Conservation (phyloP, 495 filamentous ascomycete species). For the Hypoxylon subgilvum region DNA sequence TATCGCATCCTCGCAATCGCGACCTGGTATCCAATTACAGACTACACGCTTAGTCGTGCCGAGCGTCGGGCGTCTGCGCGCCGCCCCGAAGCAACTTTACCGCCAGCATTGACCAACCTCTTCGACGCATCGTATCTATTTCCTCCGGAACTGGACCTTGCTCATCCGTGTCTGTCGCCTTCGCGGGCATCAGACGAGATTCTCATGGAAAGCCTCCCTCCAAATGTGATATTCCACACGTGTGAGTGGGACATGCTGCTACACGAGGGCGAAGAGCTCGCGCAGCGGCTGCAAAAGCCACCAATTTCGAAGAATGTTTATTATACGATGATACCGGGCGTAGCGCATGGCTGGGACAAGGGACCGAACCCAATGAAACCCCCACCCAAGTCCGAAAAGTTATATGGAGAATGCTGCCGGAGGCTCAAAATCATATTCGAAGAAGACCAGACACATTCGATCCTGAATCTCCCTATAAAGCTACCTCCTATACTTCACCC, state of each 20-base stretch:
- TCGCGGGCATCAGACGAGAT: constrained; percentile 47
- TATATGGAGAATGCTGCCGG: constrained; percentile 50
- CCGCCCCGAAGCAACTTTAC: constrained; percentile 74
- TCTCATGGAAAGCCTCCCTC: constrained; percentile 52
- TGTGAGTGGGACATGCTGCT: constrained; percentile 94
- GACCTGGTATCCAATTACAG: constrained; percentile 83
- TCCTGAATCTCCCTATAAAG: constrained; percentile 14
- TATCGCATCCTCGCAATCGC: constrained; percentile 55
- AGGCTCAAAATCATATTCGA: constrained; percentile 43
- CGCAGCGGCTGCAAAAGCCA: constrained; percentile 60
- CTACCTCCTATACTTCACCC: constrained; percentile 9
- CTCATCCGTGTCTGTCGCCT: constrained; percentile 49
- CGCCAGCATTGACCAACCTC: constrained; percentile 75
- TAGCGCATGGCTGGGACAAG: constrained; percentile 87
- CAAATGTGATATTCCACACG: constrained; percentile 67
- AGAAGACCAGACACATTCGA: constrained; percentile 19
- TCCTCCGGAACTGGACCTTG: constrained; percentile 47
- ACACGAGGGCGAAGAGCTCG: constrained; percentile 73
- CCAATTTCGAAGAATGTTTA: constrained; percentile 69
- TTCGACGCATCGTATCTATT: constrained; percentile 85
- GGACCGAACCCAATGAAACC: constrained; percentile 75
- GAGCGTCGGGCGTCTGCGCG: constrained; percentile 68
- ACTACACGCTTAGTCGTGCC: constrained; percentile 77
- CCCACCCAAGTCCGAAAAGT: constrained; percentile 45
- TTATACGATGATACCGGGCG: constrained; percentile 74